Percentiles rank a stretch among this genome's conserved stretches.
Conservation (phyloP, 2,329 filamentous ascomycete genomes). For the Diaporthe citrichinensis region DNA sequence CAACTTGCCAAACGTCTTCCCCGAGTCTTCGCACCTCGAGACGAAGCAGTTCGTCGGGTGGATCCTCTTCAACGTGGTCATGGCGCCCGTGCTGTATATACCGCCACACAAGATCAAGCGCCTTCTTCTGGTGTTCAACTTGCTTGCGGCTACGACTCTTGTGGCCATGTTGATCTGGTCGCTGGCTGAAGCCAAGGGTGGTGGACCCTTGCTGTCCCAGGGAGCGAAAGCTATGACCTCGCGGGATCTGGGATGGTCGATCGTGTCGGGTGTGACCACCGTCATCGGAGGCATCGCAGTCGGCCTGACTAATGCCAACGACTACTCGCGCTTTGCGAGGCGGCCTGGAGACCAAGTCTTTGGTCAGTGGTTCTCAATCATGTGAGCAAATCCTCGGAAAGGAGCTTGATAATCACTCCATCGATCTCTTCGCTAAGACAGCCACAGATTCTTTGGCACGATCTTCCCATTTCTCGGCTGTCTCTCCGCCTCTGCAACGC, state of each 20-base stretch:
- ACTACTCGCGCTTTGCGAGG: constrained; percentile 38
- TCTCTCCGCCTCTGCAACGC: constrained; percentile 36
- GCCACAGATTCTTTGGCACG: constrained; percentile 33
- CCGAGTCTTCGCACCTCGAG: constrained; percentile 45
- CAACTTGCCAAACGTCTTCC: constrained; percentile 46
- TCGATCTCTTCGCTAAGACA: constrained; percentile 47
- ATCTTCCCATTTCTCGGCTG: constrained; percentile 37
- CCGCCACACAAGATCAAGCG: constrained; percentile 34
- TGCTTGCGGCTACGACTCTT: constrained; percentile 53
- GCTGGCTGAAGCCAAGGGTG: constrained; percentile 48
- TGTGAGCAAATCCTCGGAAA: constrained; percentile 11
- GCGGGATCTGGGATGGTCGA: constrained; percentile 52
- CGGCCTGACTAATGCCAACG: constrained; percentile 43
- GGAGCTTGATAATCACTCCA: not conserved
- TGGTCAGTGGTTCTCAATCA: constrained; percentile 36
- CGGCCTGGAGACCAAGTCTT: constrained; percentile 37
- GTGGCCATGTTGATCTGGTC: constrained; percentile 55
- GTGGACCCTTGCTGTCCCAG: constrained; percentile 47
- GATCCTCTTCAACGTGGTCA: constrained; percentile 46
- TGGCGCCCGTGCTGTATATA: constrained; percentile 36
- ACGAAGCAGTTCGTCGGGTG: constrained; percentile 50
- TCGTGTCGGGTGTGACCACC: constrained; percentile 56
- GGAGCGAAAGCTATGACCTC: constrained; percentile 46
- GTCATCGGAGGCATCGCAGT: constrained; percentile 53
- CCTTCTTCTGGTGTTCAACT: constrained; percentile 48